phyloP scores from a whole-genome alignment of 139 green algal genomes.

The Chlorella ohadii region DNA sequence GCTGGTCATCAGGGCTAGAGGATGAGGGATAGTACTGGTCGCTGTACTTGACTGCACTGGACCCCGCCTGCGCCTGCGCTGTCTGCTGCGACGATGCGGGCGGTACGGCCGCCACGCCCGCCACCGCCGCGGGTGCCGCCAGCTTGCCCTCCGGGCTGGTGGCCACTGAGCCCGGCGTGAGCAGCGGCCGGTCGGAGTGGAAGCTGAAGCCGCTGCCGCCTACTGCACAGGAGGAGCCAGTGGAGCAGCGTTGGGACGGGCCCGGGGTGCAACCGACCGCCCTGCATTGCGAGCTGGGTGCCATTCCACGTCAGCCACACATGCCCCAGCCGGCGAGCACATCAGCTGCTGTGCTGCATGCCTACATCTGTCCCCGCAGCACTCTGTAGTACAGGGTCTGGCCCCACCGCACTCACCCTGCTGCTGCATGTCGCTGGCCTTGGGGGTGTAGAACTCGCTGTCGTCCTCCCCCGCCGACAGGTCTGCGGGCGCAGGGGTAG shows the following conservation, averaged over 20 bases:
- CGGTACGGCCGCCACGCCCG: neutral
- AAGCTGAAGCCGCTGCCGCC: conserved; percentile 30
- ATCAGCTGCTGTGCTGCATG: neutral
- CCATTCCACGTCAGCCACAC: no score
- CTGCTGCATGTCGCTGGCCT: neutral
- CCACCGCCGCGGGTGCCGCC: neutral
- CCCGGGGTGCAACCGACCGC: no score
- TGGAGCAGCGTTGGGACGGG: neutral
- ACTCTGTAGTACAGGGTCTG: neutral
- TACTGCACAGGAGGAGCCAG: neutral
- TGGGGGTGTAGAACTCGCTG: conserved; percentile 21
- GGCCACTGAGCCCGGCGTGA: neutral
- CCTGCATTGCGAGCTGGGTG: neutral
- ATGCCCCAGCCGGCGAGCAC: neutral
- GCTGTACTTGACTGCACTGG: neutral
- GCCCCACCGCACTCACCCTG: neutral
- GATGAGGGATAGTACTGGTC: neutral
- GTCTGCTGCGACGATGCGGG: neutral
- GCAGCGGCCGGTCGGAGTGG: conserved; percentile 12
- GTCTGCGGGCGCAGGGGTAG: neutral
- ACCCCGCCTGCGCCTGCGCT: neutral
- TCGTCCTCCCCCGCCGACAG: conserved; percentile 26
- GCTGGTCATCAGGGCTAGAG: neutral
- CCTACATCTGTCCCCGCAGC: no score
- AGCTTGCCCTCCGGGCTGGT: neutral